phyloP scores from a whole-genome alignment of 768 basidiomycete species.

The Russula emetica region DNA sequence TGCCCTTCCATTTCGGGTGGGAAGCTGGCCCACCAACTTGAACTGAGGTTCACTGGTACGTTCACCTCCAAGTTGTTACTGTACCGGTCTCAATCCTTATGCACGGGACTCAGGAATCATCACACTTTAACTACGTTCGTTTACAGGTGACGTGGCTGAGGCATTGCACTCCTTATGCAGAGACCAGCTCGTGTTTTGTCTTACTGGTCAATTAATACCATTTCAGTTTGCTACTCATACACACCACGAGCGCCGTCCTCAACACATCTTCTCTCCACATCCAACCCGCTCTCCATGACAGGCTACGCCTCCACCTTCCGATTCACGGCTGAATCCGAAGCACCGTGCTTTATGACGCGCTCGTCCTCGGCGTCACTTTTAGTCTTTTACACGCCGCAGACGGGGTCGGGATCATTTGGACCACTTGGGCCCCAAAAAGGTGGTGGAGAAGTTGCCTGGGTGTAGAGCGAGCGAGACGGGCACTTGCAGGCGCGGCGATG shows the following conservation, averaged over 20 bases:
- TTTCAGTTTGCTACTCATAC: too few relatives aligned
- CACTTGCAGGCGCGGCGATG: slow-evolving; percentile 39
- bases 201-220: too few relatives aligned
- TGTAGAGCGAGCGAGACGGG: slow-evolving; percentile 34
- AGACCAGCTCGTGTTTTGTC: too few relatives aligned
- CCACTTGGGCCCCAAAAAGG: slow-evolving; percentile 40
- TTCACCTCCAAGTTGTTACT: slow-evolving; percentile 6
- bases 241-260: slow-evolving; percentile 53
- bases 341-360: slow-evolving; percentile 57
- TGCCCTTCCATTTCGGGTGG: too few relatives aligned
- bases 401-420: slow-evolving; percentile 53
- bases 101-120: slow-evolving; percentile 22
- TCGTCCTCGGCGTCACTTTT: slow-evolving; percentile 51
- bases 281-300: slow-evolving; percentile 58
- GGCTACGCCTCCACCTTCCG: slow-evolving; percentile 60
- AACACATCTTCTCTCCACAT: slow-evolving; percentile 56
- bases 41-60: not conserved
- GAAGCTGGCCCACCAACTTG: too few relatives aligned
- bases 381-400: slow-evolving; percentile 65
- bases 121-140: too few relatives aligned
- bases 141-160: too few relatives aligned
- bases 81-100: too few relatives aligned
- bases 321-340: slow-evolving; percentile 54
- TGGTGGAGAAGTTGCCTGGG: slow-evolving; percentile 28
- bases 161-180: too few relatives aligned